Conservation (phyloP, 108 stramenopile species). For the Skeletonema potamos region DNA sequence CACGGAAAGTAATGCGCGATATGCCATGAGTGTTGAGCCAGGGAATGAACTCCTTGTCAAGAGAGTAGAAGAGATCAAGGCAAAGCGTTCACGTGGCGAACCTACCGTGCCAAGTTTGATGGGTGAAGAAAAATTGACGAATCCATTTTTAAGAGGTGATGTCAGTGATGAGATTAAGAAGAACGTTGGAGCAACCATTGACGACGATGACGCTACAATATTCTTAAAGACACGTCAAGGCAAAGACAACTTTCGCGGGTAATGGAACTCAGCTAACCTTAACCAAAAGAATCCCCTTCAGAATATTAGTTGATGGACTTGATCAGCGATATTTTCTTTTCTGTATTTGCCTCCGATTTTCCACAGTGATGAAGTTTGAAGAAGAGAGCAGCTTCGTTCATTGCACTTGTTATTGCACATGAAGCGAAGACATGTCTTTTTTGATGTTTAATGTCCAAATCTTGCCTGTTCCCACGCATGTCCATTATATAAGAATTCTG, state of each 20-base stretch:
- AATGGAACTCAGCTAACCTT: neutral
- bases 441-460: conserved; percentile 41
- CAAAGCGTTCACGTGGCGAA: conserved; percentile 50
- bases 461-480: neutral
- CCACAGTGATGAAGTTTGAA: conserved; percentile 83
- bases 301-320: neutral
- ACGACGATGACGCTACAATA: conserved; percentile 49
- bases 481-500: conserved; percentile 14
- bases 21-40: conserved; percentile 79
- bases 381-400: conserved; percentile 77
- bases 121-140: conserved; percentile 70
- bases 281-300: too few relatives aligned
- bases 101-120: conserved; percentile 80
- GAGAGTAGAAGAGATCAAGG: conserved; percentile 54
- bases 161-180: conserved; percentile 65
- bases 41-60: conserved; percentile 59
- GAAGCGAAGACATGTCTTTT: conserved; percentile 68
- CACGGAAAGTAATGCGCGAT: conserved; percentile 74
- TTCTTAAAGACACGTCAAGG: conserved; percentile 69
- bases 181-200: conserved; percentile 56
- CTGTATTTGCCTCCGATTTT: conserved; percentile 51
- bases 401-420: conserved; percentile 64
- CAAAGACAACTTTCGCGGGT: conserved; percentile 67
- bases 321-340: conserved; percentile 20
- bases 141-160: conserved; percentile 83